These are phyloP conservation scores for Pyrenula massariospora DNA, from an alignment of 495 filamentous ascomycete species.

Conservation along the genomic window DNA sequence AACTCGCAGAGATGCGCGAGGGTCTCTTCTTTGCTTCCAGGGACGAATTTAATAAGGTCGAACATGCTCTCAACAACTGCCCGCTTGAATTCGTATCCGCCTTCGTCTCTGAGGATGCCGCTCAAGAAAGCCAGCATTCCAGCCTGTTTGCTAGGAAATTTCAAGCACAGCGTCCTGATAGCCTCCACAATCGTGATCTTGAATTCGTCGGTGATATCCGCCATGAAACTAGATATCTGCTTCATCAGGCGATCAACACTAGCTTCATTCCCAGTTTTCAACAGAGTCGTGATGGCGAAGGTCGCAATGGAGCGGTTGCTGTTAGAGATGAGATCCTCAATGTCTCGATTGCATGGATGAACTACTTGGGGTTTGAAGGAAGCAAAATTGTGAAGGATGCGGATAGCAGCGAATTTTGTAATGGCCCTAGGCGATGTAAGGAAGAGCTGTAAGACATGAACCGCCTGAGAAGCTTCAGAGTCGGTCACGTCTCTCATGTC, in stretches of 20 bases:
- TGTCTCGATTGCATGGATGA: slow-evolving; percentile 89
- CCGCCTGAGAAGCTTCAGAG: slow-evolving; percentile 80
- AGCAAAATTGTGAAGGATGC: slow-evolving; percentile 92
- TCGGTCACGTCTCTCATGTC: slow-evolving; percentile 89
- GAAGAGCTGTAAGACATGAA: slow-evolving; percentile 92
- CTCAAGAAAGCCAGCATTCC: slow-evolving; percentile 96
- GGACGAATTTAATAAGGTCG: slow-evolving; percentile 97
- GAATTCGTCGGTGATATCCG: slow-evolving; percentile 96
- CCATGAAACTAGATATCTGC: slow-evolving; percentile 95
- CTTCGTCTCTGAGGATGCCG: slow-evolving; percentile 88
- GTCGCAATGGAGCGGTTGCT: slow-evolving; percentile 96
- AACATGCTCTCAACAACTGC: slow-evolving; percentile 99
- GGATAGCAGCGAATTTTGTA: slow-evolving; percentile 94
- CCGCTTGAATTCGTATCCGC: slow-evolving; percentile 97
- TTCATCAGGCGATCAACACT: slow-evolving; percentile 97
- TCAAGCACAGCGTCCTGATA: slow-evolving; percentile 88
- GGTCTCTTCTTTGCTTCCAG: slow-evolving; percentile 94
- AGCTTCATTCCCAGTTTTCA: slow-evolving; percentile 96
- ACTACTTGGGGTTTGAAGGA: slow-evolving; percentile 90
- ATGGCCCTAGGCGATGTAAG: slow-evolving; percentile 92
- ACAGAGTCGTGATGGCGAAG: slow-evolving; percentile 92
- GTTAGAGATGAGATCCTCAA: slow-evolving; percentile 91
- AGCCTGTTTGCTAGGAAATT: slow-evolving; percentile 96
- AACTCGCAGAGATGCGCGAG: slow-evolving; percentile 96
- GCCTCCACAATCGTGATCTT: slow-evolving; percentile 99